phyloP scores from a whole-genome alignment of 2,329 filamentous ascomycete species.

The Phoma sp. region DNA sequence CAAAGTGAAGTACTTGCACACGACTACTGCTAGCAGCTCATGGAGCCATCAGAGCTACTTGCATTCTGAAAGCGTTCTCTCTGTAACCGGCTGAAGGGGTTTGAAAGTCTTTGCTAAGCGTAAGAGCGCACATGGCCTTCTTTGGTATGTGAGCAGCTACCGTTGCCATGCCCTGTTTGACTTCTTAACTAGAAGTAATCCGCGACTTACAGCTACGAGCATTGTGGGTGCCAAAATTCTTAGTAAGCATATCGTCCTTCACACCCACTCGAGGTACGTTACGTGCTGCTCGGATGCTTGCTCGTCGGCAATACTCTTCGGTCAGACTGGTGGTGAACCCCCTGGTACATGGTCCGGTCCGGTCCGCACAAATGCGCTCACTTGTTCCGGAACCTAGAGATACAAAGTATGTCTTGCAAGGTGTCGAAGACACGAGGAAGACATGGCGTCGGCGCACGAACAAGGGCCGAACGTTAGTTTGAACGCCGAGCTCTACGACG shows the following conservation, averaged over 20 bases:
- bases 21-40: background rate
- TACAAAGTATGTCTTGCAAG: background rate
- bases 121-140: too few species aligned
- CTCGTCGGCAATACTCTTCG: background rate
- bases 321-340: background rate
- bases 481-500: background rate
- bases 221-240: background rate
- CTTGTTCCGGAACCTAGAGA: background rate
- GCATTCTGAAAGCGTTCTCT: background rate
- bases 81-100: background rate
- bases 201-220: background rate
- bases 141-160: too few species aligned
- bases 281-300: background rate
- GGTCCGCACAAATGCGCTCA: background rate
- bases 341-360: background rate
- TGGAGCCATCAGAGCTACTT: background rate
- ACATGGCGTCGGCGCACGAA: slow-evolving; percentile 2
- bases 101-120: too few species aligned
- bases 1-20: background rate
- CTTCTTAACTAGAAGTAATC: background rate
- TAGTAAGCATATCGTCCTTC: background rate
- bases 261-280: background rate
- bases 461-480: background rate
- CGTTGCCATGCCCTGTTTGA: too few species aligned
- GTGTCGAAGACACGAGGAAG: background rate